Base-by-base conservation (phyloP, 495 filamentous ascomycete genomes). In the Neurospora intermedia region DNA sequence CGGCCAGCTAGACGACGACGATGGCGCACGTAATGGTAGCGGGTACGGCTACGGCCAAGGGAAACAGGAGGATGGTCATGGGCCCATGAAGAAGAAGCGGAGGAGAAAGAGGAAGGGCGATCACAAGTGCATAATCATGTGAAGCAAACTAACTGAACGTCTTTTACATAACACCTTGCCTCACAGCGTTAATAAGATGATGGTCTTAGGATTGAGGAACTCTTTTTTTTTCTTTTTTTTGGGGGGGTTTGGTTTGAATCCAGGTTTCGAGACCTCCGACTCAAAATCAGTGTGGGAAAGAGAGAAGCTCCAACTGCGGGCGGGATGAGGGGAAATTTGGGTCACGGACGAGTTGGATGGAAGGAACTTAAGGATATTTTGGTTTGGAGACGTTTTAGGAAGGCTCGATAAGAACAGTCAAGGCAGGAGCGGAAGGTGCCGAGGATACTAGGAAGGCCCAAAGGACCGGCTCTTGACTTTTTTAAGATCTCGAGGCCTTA, bases 1-100 rank as follows among this genome's bases (percentile, higher is more conserved):
- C 6, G 54, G 80, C 78, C 74, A 75, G 20, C 80, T 88, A 74
- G 72, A 84, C 66, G 41, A 78, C 79, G 74, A 80, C 79, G 75
- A 85, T 78, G 79, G 20, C 48, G 27, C 31, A 18, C 54, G 54
- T 27, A 66, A 31, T 16, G 54, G 54, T 66, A 15, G 27, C 9
- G 54, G 54, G 13, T 66, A 86, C 77, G 74, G 82, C 20, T 81
- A 82, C 70, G 76, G 78, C 48, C 81, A 78, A 9, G 43, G 43
- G 20, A 77, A 78, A 27, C 69, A 38, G 13, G 76, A 78, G n/a
- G 74, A 79, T 38, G 27, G 54, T 31, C 54, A 43, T 62, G 75
- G 69, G 15, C 69, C 72, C 6, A 70, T 71, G 73, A 76, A 73
- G 69, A 69, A 69, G 48, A 43, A 75, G 69, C 74, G 75, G 62